Percentiles rank a stretch among this genome's conserved stretches.
phyloP scores from a whole-genome alignment of 2,329 filamentous ascomycete genomes.

The Epichloe aotearoae region DNA sequence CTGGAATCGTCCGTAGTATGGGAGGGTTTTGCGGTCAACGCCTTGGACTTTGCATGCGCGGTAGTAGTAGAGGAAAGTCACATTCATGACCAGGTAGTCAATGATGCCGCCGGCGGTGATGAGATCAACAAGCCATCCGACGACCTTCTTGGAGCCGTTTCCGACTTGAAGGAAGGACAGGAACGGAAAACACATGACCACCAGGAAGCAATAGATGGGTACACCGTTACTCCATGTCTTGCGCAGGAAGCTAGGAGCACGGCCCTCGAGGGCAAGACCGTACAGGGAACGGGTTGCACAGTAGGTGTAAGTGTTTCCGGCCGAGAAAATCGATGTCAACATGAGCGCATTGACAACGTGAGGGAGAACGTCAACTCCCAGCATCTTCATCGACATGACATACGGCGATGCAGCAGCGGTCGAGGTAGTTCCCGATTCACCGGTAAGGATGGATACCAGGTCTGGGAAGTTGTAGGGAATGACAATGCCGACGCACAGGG shows the following conservation, averaged over 20 bases:
- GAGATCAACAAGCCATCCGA: constrained; percentile 42
- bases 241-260: constrained; percentile 37
- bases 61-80: constrained; percentile 34
- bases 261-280: constrained; percentile 35
- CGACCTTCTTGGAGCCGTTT: constrained; percentile 32
- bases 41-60: constrained; percentile 40
- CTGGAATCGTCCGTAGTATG: constrained; percentile 46
- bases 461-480: constrained; percentile 50
- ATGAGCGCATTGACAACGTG: constrained; percentile 43
- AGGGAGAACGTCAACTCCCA: constrained; percentile 39
- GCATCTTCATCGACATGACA: constrained; percentile 47
- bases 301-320: constrained; percentile 39
- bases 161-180: constrained; percentile 39
- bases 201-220: constrained; percentile 42
- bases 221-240: constrained; percentile 48
- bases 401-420: constrained; percentile 47
- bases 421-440: constrained; percentile 17
- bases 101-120: constrained; percentile 46
- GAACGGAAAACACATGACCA: constrained; percentile 40
- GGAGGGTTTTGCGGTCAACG: constrained; percentile 36
- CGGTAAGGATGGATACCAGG: constrained; percentile 36
- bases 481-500: constrained; percentile 52
- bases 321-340: constrained; percentile 30
- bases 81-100: constrained; percentile 43
- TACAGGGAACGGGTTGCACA: constrained; percentile 37